These are phyloP conservation scores for Circinella umbellata DNA, from an alignment of 371 early-diverging fungal species.

Conservation along the genomic window DNA sequence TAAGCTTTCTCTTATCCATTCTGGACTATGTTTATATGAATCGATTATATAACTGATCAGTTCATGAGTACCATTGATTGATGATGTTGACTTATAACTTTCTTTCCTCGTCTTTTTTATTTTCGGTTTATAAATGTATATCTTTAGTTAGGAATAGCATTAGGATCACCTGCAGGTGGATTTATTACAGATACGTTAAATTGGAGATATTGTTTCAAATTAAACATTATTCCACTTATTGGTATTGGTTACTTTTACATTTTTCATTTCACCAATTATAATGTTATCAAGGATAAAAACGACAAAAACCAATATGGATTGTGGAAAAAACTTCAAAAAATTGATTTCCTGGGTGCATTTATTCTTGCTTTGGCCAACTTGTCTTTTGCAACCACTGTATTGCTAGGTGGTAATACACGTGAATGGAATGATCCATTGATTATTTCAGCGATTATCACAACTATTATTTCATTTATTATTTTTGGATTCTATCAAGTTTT, in stretches of 20 bases:
- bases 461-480: slow-evolving; percentile 39
- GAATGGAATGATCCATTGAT: slow-evolving; percentile 62
- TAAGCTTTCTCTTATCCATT: neutral
- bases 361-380: slow-evolving; percentile 51
- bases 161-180: slow-evolving; percentile 52
- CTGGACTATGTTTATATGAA: too few relatives aligned
- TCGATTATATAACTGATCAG: too few relatives aligned
- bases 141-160: slow-evolving; percentile 25
- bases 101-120: too few relatives aligned
- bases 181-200: slow-evolving; percentile 57
- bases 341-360: slow-evolving; percentile 67
- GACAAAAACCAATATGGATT: slow-evolving; percentile 9
- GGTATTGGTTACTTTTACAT: slow-evolving; percentile 36
- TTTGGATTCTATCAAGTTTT: slow-evolving; percentile 63
- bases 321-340: slow-evolving; percentile 38
- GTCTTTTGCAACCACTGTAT: slow-evolving; percentile 59
- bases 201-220: slow-evolving; percentile 75
- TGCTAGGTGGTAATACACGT: slow-evolving; percentile 64
- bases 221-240: slow-evolving; percentile 66
- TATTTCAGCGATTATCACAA: slow-evolving; percentile 50
- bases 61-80: too few relatives aligned
- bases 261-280: slow-evolving; percentile 30
- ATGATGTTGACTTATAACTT: too few relatives aligned
- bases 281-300: slow-evolving; percentile 5
- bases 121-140: too few relatives aligned